Conservation (phyloP, 2,329 filamentous ascomycete species). For the Alternaria sp. region DNA sequence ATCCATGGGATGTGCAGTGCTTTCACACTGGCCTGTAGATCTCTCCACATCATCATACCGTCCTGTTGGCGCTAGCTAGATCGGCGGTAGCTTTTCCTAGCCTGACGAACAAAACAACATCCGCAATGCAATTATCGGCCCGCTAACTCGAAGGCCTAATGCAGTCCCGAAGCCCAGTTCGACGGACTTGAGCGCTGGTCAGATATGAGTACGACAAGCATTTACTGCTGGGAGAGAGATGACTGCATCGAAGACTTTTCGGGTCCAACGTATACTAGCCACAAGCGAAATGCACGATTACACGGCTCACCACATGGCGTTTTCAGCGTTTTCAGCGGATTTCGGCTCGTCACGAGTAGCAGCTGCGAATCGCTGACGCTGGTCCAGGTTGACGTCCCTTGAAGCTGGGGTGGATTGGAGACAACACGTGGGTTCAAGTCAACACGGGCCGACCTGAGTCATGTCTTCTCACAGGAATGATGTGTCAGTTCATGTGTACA, state of each 20-base stretch:
- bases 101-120: constrained; percentile 24
- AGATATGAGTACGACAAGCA: constrained; percentile 8
- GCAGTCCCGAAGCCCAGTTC: constrained; percentile 27
- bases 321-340: constrained; percentile 11
- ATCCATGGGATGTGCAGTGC: constrained; percentile 25
- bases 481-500: constrained; percentile 9
- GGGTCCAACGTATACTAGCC: constrained; percentile 4
- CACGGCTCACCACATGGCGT: constrained; percentile 12
- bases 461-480: constrained; percentile 20
- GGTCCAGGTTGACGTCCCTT: constrained; percentile 1
- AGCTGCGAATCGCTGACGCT: constrained; percentile 10
- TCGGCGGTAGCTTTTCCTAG: constrained; percentile 7
- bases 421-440: constrained; percentile 1
- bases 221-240: constrained; percentile 10
- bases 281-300: constrained; percentile 17
- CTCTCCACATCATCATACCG: constrained; percentile 16
- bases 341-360: constrained; percentile 17
- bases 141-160: constrained; percentile 8
- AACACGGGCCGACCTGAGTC: constrained; percentile 14
- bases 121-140: constrained; percentile 17
- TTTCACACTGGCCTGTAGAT: constrained; percentile 24
- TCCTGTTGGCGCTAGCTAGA: constrained; percentile 19
- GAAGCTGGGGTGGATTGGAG: background rate
- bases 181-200: constrained; percentile 37
- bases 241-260: constrained; percentile 13